Evolutionary conservation across 2,329 filamentous ascomycete species (phyloP), one percentile per base, ranked within the genome.

Genomic region (Ilyonectria mors-panacis): DNA sequence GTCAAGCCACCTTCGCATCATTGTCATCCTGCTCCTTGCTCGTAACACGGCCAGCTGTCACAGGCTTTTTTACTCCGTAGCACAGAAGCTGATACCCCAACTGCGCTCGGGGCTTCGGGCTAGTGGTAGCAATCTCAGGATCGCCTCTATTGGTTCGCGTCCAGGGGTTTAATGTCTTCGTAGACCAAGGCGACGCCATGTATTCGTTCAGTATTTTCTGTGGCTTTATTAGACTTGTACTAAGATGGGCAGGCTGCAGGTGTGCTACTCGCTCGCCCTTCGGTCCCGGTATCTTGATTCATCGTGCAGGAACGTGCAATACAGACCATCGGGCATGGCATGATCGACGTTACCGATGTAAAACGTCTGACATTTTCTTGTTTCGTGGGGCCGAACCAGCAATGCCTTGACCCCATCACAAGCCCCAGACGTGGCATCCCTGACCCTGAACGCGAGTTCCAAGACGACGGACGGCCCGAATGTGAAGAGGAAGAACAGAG

Each of bases 261-360:
- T 53, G 50, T 35, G 12, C 12, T 30, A 37, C 12, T 53, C 10
- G 19, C 50, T n/a, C 28, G 17, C 30, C 33, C 30, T n/a, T 53
- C 12, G 12, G 30, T 30, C 50, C 13, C 17, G 17, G 17, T 33
- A 51, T 35, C 30, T 53, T 17, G 17, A 35, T 53, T 10, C 44
- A 45, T 23, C 44, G 19, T 45, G 44, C 44, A 23, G 44, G 8
- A 23, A 35, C 30, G 33, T 37, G 50, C 50, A 35, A 37, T 53
- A n/a, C 10, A n/a, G 28, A 4, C 28, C 50, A 53, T 13, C 28
- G 2, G 50, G n/a, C 17, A 12, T 53, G 30, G 50, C 50, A 53
- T 53, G 50, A 51, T 51, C 48, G 48, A 53, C 50, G 50, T 53
- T 53, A 35, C 50, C 50, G 50, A 53, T 53, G 50, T 35, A n/a